phyloP scores from a whole-genome alignment of 1,284 basidiomycete genomes.

The Cryptococcus sp. region DNA sequence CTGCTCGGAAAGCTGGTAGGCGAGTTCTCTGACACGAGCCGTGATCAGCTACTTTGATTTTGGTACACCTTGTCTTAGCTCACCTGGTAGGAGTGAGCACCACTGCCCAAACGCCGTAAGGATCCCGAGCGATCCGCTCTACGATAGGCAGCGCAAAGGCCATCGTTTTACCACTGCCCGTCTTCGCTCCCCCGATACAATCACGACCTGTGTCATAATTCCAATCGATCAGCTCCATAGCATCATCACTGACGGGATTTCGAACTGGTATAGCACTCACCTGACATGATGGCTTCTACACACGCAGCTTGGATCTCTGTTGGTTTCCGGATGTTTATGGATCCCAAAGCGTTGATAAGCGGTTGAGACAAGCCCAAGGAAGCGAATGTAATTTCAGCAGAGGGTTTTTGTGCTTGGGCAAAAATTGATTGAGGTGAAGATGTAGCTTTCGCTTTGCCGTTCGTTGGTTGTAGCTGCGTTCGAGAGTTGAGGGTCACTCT shows the following conservation, averaged over 20 bases:
- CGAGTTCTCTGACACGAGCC: slow-evolving; percentile 71
- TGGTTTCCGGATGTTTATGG: slow-evolving; percentile 82
- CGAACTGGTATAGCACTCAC: slow-evolving; percentile 54
- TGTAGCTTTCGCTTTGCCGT: slow-evolving; percentile 1
- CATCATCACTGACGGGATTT: slow-evolving; percentile 8
- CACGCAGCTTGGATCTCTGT: slow-evolving; percentile 90
- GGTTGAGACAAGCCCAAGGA: slow-evolving; percentile 73
- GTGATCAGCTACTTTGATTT: slow-evolving; percentile 3
- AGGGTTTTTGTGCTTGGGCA: slow-evolving; percentile 67
- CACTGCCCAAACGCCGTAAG: slow-evolving; percentile 90
- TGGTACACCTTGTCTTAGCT: slow-evolving; percentile 21
- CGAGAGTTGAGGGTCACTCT: slow-evolving; percentile 28
- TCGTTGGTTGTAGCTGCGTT: slow-evolving; percentile 1
- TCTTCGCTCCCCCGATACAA: slow-evolving; percentile 96
- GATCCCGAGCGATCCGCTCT: slow-evolving; percentile 82
- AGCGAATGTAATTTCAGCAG: slow-evolving; percentile 65
- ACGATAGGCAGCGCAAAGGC: slow-evolving; percentile 96
- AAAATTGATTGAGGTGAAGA: slow-evolving; percentile 51
- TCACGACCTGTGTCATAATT: slow-evolving; percentile 66
- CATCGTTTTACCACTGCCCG: slow-evolving; percentile 96
- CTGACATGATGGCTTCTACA: slow-evolving; percentile 80
- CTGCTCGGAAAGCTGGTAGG: slow-evolving; percentile 95
- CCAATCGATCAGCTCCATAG: neutral
- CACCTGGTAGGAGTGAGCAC: slow-evolving; percentile 92
- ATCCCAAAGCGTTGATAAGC: slow-evolving; percentile 68